These are phyloP conservation scores for Gillenia trifoliata DNA, from an alignment of 306 rosid genomes.

Conservation along the genomic window DNA sequence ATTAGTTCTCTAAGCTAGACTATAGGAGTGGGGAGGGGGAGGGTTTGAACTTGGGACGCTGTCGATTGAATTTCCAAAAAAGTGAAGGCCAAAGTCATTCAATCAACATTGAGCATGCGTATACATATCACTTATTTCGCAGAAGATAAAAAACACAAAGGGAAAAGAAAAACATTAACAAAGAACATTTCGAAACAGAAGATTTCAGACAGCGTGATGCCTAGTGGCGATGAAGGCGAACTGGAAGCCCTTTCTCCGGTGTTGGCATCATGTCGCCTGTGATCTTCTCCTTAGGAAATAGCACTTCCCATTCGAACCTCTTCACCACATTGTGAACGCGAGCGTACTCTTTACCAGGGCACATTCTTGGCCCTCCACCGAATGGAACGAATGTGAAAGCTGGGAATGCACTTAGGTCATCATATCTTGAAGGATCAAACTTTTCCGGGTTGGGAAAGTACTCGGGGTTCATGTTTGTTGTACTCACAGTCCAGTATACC, in stretches of 20 bases:
- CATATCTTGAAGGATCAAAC: conserved; percentile 28
- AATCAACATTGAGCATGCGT: neutral
- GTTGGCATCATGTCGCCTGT: conserved; percentile 39
- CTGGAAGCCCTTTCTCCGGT: conserved; percentile 33
- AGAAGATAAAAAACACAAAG: too few relatives aligned
- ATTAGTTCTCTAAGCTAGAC: neutral
- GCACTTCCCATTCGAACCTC: conserved; percentile 31
- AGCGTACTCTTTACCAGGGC: conserved; percentile 38
- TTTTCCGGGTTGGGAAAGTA: conserved; percentile 34
- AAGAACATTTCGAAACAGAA: neutral
- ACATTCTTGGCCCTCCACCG: conserved; percentile 41
- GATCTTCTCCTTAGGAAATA: conserved; percentile 20
- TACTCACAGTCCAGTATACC: conserved; percentile 43
- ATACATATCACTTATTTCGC: neutral
- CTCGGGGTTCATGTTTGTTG: conserved; percentile 32
- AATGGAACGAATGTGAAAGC: conserved; percentile 30
- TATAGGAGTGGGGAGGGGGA: too few relatives aligned
- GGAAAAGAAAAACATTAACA: neutral
- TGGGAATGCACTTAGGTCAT: conserved; percentile 9
- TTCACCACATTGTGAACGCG: conserved; percentile 30
- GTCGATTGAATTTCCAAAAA: too few relatives aligned
- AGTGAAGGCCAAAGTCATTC: too few relatives aligned
- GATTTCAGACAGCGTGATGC: neutral
- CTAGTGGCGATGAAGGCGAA: conserved; percentile 21
- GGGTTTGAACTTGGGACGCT: too few relatives aligned